Percentiles rank a stretch among this genome's conserved stretches.
Conservation (phyloP, 192 early-diverging fungal genomes). For the Coemansia erecta region DNA sequence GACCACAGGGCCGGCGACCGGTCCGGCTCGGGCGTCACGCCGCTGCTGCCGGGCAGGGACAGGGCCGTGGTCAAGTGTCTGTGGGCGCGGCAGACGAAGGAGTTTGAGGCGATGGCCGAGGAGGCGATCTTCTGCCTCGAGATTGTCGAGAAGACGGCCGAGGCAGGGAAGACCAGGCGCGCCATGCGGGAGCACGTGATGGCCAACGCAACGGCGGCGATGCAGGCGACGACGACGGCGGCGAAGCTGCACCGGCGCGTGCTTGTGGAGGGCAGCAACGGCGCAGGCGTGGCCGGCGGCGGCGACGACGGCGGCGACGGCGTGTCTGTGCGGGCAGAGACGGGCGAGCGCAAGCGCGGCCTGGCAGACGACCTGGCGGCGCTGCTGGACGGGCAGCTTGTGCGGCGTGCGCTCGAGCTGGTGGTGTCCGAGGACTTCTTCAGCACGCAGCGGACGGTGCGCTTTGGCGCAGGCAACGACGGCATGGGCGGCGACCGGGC, state of each 20-base stretch:
- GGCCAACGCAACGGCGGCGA: not conserved
- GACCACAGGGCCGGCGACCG: conserved; percentile 53
- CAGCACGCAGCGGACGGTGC: conserved; percentile 51
- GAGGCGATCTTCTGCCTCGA: conserved; percentile 75
- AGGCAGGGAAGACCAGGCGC: not conserved
- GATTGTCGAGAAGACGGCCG: conserved; percentile 21
- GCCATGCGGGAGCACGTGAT: too few relatives aligned
- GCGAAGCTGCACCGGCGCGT: conserved; percentile 22
- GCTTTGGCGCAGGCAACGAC: conserved; percentile 59
- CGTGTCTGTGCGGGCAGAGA: not conserved
- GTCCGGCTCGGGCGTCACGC: conserved; percentile 17
- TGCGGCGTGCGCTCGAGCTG: conserved; percentile 48
- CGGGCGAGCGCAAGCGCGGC: not conserved
- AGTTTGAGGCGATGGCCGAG: conserved; percentile 62
- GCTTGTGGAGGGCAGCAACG: not conserved
- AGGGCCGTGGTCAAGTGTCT: conserved; percentile 62
- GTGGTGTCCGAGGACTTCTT: conserved; percentile 79
- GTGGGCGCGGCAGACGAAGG: conserved; percentile 65
- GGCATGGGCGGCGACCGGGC: conserved; percentile 51
- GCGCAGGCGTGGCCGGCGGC: not conserved
- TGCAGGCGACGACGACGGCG: conserved; percentile 18
- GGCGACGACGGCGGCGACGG: conserved; percentile 9
- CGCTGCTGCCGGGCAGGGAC: conserved; percentile 22
- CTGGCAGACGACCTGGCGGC: conserved; percentile 16
- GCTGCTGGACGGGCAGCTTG: conserved; percentile 22